These are phyloP conservation scores for Torulaspora globosa DNA, from an alignment of 1,139 yeast genomes.

Conservation along the genomic window DNA sequence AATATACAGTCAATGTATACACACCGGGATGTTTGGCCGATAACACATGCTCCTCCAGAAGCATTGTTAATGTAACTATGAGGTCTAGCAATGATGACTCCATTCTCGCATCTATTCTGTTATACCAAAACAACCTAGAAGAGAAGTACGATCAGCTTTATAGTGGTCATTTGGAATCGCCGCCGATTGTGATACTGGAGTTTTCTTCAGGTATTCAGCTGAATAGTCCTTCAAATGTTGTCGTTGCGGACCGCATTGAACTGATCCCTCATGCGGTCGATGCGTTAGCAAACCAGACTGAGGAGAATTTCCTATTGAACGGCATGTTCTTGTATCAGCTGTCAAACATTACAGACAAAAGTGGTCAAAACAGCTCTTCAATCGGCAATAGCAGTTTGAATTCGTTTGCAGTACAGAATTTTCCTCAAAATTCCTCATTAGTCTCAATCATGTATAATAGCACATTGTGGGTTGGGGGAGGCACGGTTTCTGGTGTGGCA, in stretches of 20 bases:
- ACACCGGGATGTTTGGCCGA: slow-evolving; percentile 87
- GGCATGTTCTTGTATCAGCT: slow-evolving; percentile 81
- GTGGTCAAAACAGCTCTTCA: slow-evolving; percentile 37
- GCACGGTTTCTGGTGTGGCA: slow-evolving; percentile 28
- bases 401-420: slow-evolving; percentile 47
- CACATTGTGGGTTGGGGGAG: slow-evolving; percentile 24
- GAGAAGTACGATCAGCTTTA: slow-evolving; percentile 77
- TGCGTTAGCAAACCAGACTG: slow-evolving; percentile 39
- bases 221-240: slow-evolving; percentile 35
- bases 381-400: slow-evolving; percentile 70
- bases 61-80: slow-evolving; percentile 73
- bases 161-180: slow-evolving; percentile 61
- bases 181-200: slow-evolving; percentile 52
- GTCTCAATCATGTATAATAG: slow-evolving; percentile 28
- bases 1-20: slow-evolving; percentile 63
- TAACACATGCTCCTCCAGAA: slow-evolving; percentile 64
- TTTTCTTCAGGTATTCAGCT: slow-evolving; percentile 39
- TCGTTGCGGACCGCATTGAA: slow-evolving; percentile 72
- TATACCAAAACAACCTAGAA: slow-evolving; percentile 76
- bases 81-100: slow-evolving; percentile 42
- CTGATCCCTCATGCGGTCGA: slow-evolving; percentile 54
- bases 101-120: slow-evolving; percentile 39
- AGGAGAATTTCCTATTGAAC: slow-evolving; percentile 43
- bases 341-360: slow-evolving; percentile 53
- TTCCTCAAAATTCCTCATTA: slow-evolving; percentile 38